Conservation (phyloP, 768 basidiomycete genomes). For the Podaxis rugospora region DNA sequence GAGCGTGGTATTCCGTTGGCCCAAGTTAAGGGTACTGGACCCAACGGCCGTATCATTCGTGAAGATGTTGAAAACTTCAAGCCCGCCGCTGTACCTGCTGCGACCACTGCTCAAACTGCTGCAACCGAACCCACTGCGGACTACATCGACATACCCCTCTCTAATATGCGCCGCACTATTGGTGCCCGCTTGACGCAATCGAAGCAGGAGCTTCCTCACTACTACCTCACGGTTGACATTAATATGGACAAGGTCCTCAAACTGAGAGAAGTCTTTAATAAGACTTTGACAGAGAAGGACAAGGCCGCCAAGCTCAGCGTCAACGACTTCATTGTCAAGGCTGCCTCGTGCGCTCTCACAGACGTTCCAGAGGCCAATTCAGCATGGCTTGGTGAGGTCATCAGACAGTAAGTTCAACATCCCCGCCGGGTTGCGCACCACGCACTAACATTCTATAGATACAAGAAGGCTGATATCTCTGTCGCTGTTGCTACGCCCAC, state of each 20-base stretch:
- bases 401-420: slow-evolving; percentile 74
- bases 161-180: slow-evolving; percentile 94
- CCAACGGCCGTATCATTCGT: slow-evolving; percentile 89
- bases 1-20: slow-evolving; percentile 90
- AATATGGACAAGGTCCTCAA: slow-evolving; percentile 96
- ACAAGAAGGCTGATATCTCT: slow-evolving; percentile 96
- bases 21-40: slow-evolving; percentile 90
- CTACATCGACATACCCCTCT: slow-evolving; percentile 85
- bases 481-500: slow-evolving; percentile 95
- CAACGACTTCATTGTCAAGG: slow-evolving; percentile 98
- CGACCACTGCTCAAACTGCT: slow-evolving; percentile 42
- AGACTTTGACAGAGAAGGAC: slow-evolving; percentile 78
- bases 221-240: slow-evolving; percentile 92
- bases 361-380: slow-evolving; percentile 99
- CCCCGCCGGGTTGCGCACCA: not conserved
- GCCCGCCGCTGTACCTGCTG: slow-evolving; percentile 38
- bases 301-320: slow-evolving; percentile 92
- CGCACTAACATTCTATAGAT: slow-evolving; percentile 39
- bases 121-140: slow-evolving; percentile 52
- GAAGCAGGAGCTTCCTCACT: slow-evolving; percentile 94
- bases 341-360: slow-evolving; percentile 80
- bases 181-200: slow-evolving; percentile 87
- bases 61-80: slow-evolving; percentile 93
- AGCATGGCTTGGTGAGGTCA: slow-evolving; percentile 94
- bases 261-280: slow-evolving; percentile 95